Evolutionary conservation across 2,329 filamentous ascomycete species (phyloP).

Genomic region (Trichoderma breve): DNA sequence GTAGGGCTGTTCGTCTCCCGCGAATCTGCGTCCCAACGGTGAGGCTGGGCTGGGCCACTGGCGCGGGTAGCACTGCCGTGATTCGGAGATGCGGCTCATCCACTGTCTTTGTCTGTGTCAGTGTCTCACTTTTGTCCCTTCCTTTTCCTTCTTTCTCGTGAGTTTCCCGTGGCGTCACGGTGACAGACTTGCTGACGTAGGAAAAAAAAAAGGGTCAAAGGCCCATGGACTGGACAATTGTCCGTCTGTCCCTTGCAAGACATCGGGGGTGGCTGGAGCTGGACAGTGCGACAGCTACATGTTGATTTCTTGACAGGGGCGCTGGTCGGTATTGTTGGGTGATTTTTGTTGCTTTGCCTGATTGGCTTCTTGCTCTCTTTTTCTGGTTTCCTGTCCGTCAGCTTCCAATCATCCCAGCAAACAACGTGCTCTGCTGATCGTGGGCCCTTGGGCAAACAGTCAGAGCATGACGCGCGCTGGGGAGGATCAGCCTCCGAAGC

Average conservation of each 20-base stretch:
- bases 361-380: background rate
- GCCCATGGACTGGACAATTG: background rate
- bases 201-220: background rate
- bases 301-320: background rate
- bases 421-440: conserved; percentile 7
- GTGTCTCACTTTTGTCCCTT: background rate
- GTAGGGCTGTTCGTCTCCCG: conserved; percentile 4
- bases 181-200: conserved; percentile 2
- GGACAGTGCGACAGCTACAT: conserved; percentile 1
- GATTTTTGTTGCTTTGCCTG: background rate
- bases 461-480: background rate
- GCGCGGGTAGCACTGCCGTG: conserved; percentile 1
- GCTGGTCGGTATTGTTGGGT: background rate
- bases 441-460: background rate
- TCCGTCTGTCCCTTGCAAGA: background rate
- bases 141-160: background rate
- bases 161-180: background rate
- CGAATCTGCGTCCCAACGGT: conserved; percentile 4
- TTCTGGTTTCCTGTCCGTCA: background rate
- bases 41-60: background rate
- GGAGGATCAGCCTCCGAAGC: conserved; percentile 6
- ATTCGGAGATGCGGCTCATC: background rate
- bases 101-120: background rate
- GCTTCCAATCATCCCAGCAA: background rate
- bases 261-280: background rate